Evolutionary conservation across 2,329 filamentous ascomycete species (phyloP).

Genomic region (Lachnellula occidentalis): DNA sequence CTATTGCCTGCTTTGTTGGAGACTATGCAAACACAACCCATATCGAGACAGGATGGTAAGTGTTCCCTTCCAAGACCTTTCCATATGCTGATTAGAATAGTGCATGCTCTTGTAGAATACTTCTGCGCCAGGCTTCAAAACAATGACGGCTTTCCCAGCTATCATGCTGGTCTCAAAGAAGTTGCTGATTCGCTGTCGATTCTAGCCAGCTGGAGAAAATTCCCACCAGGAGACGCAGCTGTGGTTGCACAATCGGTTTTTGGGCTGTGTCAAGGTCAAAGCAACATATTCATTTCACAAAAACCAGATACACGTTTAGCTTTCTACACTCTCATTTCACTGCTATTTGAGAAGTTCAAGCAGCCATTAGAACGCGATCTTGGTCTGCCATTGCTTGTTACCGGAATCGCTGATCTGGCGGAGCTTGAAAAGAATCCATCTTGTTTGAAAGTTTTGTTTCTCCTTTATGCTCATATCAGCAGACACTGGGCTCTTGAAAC

Average conservation of each 20-base stretch:
- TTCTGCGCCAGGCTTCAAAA: slow-evolving; percentile 13
- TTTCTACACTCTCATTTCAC: slow-evolving; percentile 18
- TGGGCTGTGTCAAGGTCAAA: slow-evolving; percentile 4
- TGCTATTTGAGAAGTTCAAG: slow-evolving; percentile 14
- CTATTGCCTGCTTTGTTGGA: slow-evolving; percentile 16
- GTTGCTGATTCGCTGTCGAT: slow-evolving; percentile 9
- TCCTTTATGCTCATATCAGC: slow-evolving; percentile 20
- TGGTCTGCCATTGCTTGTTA: slow-evolving; percentile 14
- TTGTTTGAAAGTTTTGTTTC: slow-evolving; percentile 24
- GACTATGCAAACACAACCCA: slow-evolving; percentile 5
- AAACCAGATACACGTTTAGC: slow-evolving; percentile 17
- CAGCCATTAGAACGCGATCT: slow-evolving; percentile 14
- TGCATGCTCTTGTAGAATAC: slow-evolving; percentile 20
- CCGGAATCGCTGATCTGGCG: slow-evolving; percentile 21
- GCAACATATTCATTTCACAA: slow-evolving; percentile 15
- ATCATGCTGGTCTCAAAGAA: slow-evolving; percentile 19
- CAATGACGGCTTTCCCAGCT: slow-evolving; percentile 7
- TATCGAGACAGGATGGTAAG: slow-evolving; percentile 6
- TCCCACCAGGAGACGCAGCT: slow-evolving; percentile 15
- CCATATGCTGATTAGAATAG: slow-evolving; percentile 10
- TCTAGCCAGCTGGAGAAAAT: slow-evolving; percentile 14
- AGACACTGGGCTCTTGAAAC: slow-evolving; percentile 15
- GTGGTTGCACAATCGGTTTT: slow-evolving; percentile 18
- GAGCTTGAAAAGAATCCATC: slow-evolving; percentile 26
- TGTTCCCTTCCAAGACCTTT: background rate